Conservation (phyloP, 2,329 filamentous ascomycete species). For the Ampelomyces quisqualis region DNA sequence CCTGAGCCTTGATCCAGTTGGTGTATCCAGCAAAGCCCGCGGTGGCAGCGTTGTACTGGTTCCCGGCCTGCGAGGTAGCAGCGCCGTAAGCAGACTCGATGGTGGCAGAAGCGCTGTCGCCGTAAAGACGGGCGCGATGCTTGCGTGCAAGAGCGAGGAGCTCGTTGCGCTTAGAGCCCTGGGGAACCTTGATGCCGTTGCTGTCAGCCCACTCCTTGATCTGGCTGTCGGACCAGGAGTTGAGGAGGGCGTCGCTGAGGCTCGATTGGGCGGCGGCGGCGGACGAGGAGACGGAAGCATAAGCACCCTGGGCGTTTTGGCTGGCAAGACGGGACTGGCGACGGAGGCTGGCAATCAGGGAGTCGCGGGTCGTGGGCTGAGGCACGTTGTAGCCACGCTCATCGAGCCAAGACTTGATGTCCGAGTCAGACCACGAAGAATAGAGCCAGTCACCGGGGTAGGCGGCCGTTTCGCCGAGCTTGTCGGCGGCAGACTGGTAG, state of each 20-base stretch:
- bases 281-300: conserved; percentile 48
- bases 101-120: conserved; percentile 57
- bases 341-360: conserved; percentile 82
- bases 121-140: conserved; percentile 71
- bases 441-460: conserved; percentile 98
- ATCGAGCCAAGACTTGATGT: conserved; percentile 91
- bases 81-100: conserved; percentile 47
- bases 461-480: conserved; percentile 70
- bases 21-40: conserved; percentile 40
- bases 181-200: conserved; percentile 84
- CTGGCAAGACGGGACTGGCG: conserved; percentile 84
- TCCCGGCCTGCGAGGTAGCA: conserved; percentile 61
- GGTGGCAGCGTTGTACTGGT: conserved; percentile 75
- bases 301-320: conserved; percentile 61
- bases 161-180: conserved; percentile 88
- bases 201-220: conserved; percentile 93
- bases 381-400: conserved; percentile 81
- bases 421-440: conserved; percentile 85
- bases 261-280: conserved; percentile 65
- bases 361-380: conserved; percentile 81
- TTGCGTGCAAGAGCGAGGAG: conserved; percentile 86
- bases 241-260: conserved; percentile 79
- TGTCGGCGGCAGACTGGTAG: conserved; percentile 77
- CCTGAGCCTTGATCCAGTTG: conserved; percentile 49
- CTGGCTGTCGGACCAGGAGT: conserved; percentile 85